A percentile compares a stretch with the other conserved stretches of the same genome.
These are phyloP conservation scores for Neoascochyta sp. DNA, from an alignment of 2,329 filamentous ascomycete genomes.

Conservation along the genomic window DNA sequence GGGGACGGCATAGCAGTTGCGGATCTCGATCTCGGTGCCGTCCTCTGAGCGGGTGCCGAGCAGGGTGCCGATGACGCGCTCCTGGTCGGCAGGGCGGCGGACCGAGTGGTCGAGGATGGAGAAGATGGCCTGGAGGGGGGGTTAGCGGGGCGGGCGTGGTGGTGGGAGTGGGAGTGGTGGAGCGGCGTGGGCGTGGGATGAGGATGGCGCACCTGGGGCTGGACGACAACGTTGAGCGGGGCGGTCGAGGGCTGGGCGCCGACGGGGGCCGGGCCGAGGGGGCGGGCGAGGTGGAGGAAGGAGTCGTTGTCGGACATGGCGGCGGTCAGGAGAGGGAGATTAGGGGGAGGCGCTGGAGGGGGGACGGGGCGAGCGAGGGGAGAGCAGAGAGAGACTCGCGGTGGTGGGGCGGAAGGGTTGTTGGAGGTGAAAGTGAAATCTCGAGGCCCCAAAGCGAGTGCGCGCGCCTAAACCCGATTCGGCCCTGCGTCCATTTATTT, in stretches of 20 bases:
- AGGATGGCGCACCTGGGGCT: slow-evolving; percentile 87
- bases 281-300: slow-evolving; percentile 92
- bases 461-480: too few species aligned
- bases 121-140: slow-evolving; percentile 54
- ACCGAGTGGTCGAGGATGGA: slow-evolving; percentile 82
- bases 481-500: too few species aligned
- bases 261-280: slow-evolving; percentile 75
- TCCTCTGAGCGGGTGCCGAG: slow-evolving; percentile 92
- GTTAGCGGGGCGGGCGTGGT: too few species aligned
- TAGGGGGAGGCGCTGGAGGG: slow-evolving; percentile 9
- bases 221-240: slow-evolving; percentile 89
- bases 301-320: slow-evolving; percentile 81
- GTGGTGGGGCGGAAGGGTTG: slow-evolving; percentile 10
- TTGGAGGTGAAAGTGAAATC: slow-evolving; percentile 6
- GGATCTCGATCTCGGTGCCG: slow-evolving; percentile 92
- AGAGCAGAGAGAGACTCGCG: slow-evolving; percentile 13
- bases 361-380: slow-evolving; percentile 7
- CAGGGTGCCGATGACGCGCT: slow-evolving; percentile 93
- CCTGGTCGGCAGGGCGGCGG: slow-evolving; percentile 85
- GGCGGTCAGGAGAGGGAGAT: slow-evolving; percentile 25
- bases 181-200: too few species aligned
- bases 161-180: too few species aligned
- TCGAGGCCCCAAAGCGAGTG: too few species aligned
- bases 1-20: slow-evolving; percentile 94
- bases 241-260: slow-evolving; percentile 81